Evolutionary conservation across 192 early-diverging fungal genomes (phyloP), one percentile per base, ranked within the genome.

Genomic region (Rhizophlyctis rosea): DNA sequence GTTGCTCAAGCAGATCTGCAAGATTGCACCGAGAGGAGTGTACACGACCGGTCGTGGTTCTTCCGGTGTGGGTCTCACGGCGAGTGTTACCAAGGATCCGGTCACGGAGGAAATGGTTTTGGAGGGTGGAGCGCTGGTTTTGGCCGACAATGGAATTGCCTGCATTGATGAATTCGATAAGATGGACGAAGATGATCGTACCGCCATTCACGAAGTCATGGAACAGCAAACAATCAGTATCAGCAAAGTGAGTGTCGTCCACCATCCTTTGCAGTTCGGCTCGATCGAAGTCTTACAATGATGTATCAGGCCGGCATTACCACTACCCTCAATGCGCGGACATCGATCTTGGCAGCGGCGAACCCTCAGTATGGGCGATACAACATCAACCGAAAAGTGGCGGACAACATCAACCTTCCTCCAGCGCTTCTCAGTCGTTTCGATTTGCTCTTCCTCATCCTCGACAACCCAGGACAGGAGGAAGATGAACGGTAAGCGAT

Each of bases 81-180:
- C 96, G 2, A 95, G 95, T 0, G 95, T 99, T 16, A 93, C 91
- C 18, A 77, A 82, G 14, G 96, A 99, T 71, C 93, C 93, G 75
- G 96, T 96, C 65, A 94, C 95, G 0, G 81, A 52, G 48, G 67
- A 68, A 32, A 47, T 57, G 24, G 54, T 87, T 34, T 72, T 99
- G 57, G 97, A 99, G 68, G 97, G 94, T 1, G 97, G 97, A 58
- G 97, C 97, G 11, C 96, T 99, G 97, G 95, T 99, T 16, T 76
- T 99, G 44, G 96, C 93, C 3, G 97, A 99, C 70, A 82, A 93
- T 27, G 97, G 97, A 48, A 86, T 99, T 34, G 92, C 96, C 13
- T 99, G 97, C 73, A 98, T 99, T 59, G 97, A 99, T 81, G 97
- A 99, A 76, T 99, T 99, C 74, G 97, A 99, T 81, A 99, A 99